These are phyloP conservation scores for Hirschfeldia incana DNA, from an alignment of 345 rosid species.

Conservation along the genomic window DNA sequence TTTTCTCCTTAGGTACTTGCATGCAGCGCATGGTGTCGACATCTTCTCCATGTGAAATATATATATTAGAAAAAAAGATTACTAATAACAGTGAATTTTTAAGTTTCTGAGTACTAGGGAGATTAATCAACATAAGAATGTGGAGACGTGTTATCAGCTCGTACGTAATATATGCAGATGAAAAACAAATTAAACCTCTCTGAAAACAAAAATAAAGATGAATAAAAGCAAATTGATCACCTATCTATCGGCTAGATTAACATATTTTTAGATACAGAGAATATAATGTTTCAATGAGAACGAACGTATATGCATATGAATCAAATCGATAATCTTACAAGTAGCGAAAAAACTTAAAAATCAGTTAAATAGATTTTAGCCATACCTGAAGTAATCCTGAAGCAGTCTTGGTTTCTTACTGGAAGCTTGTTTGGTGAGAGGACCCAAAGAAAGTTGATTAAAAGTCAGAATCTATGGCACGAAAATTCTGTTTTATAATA, in stretches of 20 bases:
- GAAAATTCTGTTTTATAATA: neutral
- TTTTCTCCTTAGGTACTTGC: slow-evolving; percentile 54
- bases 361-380: neutral
- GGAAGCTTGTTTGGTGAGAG: neutral
- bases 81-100: neutral
- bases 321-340: neutral
- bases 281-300: neutral
- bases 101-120: neutral
- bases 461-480: neutral
- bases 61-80: neutral
- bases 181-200: neutral
- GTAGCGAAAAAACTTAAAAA: neutral
- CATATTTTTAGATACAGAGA: no score
- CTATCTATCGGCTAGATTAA: no score
- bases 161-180: neutral
- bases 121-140: neutral
- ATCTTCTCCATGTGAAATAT: slow-evolving; percentile 13
- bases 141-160: neutral
- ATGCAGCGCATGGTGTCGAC: slow-evolving; percentile 62
- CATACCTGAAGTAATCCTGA: neutral
- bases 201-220: neutral
- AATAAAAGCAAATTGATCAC: neutral
- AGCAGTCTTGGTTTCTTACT: neutral
- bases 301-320: neutral
- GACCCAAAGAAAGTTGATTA: neutral